Evolutionary conservation across 83 land plant species (phyloP).

Genomic region (Picea mariana): DNA sequence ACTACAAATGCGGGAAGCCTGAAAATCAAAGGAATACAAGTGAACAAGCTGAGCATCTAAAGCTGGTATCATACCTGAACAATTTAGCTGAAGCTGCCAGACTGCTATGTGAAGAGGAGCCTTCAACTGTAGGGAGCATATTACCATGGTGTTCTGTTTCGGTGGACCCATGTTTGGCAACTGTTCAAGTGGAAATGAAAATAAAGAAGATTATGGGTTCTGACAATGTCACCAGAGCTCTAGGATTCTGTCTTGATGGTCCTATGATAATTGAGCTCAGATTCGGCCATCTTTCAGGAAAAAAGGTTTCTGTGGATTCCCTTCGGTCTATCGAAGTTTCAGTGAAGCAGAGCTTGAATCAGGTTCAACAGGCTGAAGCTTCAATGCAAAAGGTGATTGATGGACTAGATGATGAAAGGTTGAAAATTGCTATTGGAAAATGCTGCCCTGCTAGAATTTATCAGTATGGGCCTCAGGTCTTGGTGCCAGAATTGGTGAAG

Average conservation of each 20-base stretch:
- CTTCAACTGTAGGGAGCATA: neutral
- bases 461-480: neutral
- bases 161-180: neutral
- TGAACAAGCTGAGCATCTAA: neutral
- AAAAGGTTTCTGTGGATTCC: neutral
- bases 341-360: too few species aligned
- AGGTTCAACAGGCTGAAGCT: neutral
- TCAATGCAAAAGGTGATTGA: neutral
- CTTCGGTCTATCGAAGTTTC: neutral
- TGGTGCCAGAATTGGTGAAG: neutral
- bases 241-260: neutral
- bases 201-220: neutral
- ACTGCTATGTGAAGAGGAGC: neutral
- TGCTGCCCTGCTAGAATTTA: neutral
- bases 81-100: neutral
- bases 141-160: slow-evolving; percentile 9
- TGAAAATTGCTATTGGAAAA: neutral
- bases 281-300: neutral
- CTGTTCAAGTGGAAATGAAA: neutral
- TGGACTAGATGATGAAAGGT: neutral
- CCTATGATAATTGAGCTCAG: neutral
- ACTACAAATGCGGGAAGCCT: neutral
- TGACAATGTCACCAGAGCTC: neutral
- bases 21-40: neutral
- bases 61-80: neutral